Conservation (phyloP, 768 basidiomycete species). For the Pholiota conissans region DNA sequence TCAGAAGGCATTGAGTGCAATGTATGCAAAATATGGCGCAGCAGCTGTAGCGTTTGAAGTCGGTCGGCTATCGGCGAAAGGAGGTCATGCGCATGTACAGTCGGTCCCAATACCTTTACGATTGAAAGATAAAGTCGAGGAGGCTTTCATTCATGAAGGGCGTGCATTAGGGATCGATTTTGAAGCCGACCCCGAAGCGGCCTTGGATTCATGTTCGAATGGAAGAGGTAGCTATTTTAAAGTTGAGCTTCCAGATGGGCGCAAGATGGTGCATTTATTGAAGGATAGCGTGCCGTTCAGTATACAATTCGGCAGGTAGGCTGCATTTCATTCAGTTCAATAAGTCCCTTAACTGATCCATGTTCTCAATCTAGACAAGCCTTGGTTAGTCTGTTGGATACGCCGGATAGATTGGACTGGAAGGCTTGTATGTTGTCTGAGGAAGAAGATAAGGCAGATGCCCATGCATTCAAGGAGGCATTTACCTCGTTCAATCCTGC, state of each 20-base stretch:
- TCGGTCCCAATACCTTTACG: slow-evolving; percentile 74
- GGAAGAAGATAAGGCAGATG: slow-evolving; percentile 85
- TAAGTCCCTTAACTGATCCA: slow-evolving; percentile 6
- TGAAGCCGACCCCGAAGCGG: slow-evolving; percentile 66
- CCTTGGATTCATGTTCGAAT: slow-evolving; percentile 51
- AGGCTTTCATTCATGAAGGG: slow-evolving; percentile 74
- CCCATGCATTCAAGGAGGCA: slow-evolving; percentile 77
- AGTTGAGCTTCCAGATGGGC: slow-evolving; percentile 86
- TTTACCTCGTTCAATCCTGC: slow-evolving; percentile 75
- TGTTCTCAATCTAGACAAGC: slow-evolving; percentile 61
- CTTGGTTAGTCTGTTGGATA: slow-evolving; percentile 71
- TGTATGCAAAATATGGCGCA: slow-evolving; percentile 71
- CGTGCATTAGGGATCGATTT: slow-evolving; percentile 68
- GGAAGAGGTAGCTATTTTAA: slow-evolving; percentile 81
- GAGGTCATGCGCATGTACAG: slow-evolving; percentile 95
- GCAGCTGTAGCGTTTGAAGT: slow-evolving; percentile 86
- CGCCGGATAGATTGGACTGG: slow-evolving; percentile 87
- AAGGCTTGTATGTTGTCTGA: slow-evolving; percentile 82
- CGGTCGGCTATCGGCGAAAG: slow-evolving; percentile 77
- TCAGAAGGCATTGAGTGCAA: slow-evolving; percentile 69
- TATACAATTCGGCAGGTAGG: slow-evolving; percentile 92
- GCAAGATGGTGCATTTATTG: slow-evolving; percentile 83
- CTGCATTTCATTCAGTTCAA: slow-evolving; percentile 5
- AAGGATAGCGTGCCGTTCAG: slow-evolving; percentile 78
- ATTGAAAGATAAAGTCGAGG: slow-evolving; percentile 63